Evolutionary conservation across 2,329 filamentous ascomycete species (phyloP), one percentile per base, ranked within the genome.

Genomic region (Rhinocladiella similis): DNA sequence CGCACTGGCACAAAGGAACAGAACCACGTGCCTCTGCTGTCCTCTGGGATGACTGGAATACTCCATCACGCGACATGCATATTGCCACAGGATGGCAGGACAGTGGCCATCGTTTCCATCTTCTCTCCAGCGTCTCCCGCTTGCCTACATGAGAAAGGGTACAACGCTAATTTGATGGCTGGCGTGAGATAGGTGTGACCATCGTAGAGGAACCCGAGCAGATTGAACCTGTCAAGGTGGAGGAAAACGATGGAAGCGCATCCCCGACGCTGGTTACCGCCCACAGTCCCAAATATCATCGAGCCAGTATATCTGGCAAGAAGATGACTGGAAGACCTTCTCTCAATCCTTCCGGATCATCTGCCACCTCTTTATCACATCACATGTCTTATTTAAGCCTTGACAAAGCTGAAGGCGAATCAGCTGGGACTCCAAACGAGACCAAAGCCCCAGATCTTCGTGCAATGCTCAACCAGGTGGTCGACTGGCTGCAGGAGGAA

Each of bases 401-500:
- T n/a, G 61, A 62, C 46, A 33, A 56, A 18, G n/a, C 43, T 29
- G 38, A 55, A 38, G 33, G 42, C 12, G 53, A 52, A 36, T 20
- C 55, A 35, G 54, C 35, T 39, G 53, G 47, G 14, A 51, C 60
- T 43, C 54, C 61, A 50, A 35, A 47, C 35, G 54, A 62, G 42
- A 39, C 53, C 56, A 61, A 63, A 33, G 54, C 60, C 42, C 53
- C 59, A 1, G 61, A 65, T 41, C 46, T 60, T 19, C 57, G 58
- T 9, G 65, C 61, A 43, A 68, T 95, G 6, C 74, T 94, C 25
- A 80, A 85, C 18, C 90, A 95, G 68, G 85, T 97, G 13, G 81
- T 83, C 22, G 85, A 90, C 63, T 97, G 93, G 93, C 76, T 97
- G 38, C 85, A 92, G 65, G 83, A 87, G 48, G 91, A 97, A 73